phyloP scores from a whole-genome alignment of 345 rosid genomes.

The Lumnitzera racemosa region DNA sequence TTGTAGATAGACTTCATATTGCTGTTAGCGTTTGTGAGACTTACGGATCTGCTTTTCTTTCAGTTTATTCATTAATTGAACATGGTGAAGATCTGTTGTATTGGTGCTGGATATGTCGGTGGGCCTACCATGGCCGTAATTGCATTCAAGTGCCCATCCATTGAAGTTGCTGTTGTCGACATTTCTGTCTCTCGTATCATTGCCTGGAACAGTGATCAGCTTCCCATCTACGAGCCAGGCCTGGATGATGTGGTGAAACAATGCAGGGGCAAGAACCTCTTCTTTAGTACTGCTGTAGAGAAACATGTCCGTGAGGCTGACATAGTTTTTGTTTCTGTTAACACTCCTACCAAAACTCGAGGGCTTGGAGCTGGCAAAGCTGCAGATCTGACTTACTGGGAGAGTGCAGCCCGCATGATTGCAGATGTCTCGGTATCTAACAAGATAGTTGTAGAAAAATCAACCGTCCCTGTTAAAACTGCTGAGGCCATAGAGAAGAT shows the following conservation, averaged over 20 bases:
- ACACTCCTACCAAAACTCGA: conserved; percentile 87
- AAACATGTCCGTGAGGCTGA: conserved; percentile 78
- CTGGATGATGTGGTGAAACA: conserved; percentile 75
- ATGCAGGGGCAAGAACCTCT: conserved; percentile 83
- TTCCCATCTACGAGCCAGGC: conserved; percentile 96
- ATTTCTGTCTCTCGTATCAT: conserved; percentile 68
- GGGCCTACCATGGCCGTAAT: conserved; percentile 98
- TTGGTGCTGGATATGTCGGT: conserved; percentile 96
- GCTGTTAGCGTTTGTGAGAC: not conserved
- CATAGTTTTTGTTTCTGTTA: conserved; percentile 88
- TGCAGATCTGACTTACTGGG: conserved; percentile 97
- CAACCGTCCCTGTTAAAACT: conserved; percentile 93
- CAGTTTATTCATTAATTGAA: conserved; percentile 16
- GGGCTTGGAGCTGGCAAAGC: conserved; percentile 98
- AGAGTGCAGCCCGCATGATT: conserved; percentile 92
- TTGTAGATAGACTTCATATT: no score
- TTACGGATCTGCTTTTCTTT: not conserved
- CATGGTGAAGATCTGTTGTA: conserved; percentile 98
- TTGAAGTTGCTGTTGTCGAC: conserved; percentile 88
- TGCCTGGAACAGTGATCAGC: conserved; percentile 91
- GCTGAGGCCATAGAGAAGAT: conserved; percentile 95
- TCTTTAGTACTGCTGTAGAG: conserved; percentile 93
- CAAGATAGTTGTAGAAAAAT: conserved; percentile 92
- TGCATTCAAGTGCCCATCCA: conserved; percentile 80
- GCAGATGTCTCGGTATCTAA: conserved; percentile 89